Base-by-base conservation (phyloP, 2,329 filamentous ascomycete species). In the Fusarium transvaalense region DNA sequence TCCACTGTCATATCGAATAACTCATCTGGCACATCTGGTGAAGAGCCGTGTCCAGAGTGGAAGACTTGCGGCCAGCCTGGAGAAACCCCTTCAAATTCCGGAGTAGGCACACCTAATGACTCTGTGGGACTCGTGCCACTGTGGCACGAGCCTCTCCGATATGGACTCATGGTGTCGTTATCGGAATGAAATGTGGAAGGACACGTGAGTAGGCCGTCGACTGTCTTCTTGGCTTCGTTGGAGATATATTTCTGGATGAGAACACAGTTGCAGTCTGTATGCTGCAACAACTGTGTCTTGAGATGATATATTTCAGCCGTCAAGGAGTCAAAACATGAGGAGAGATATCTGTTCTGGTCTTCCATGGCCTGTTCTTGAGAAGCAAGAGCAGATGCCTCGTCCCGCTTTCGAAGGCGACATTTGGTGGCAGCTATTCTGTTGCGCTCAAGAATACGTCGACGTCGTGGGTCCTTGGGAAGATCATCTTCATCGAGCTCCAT, bases 391-490 rank as follows among this genome's bases (percentile, higher is more conserved):
- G 72, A 76, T 27, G 75, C 73, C 54, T 77, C 73, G 48, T 75
- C 74, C 19, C 76, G 71, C 61, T 77, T 77, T 8, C 76, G 64
- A 14, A 71, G 54, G n/a, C 76, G 76, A 48, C 75, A 78, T 48
- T 76, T 77, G 13, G 74, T 78, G 21, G 76, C 76, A 10, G 76
- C 76, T 23, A 76, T 70, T 51, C 76, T 69, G 52, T 78, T 77
- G 12, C 76, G 76, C 59, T 77, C 76, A 23, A 78, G 67, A 32
- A 75, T 73, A 13, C 68, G 74, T 41, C 70, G 64, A 15, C 73
- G 71, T 14, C 69, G 66, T 13, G 71, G 71, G 12, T 75, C 73
- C 37, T 61, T 74, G 23, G 71, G 68, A 17, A 67, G 54, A 10
- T 66, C 65, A 14, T 72, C 69, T 15, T 72, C 67, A n/a, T 74